Conservation (phyloP, 345 rosid genomes). For the Schrenkiella parvula region DNA sequence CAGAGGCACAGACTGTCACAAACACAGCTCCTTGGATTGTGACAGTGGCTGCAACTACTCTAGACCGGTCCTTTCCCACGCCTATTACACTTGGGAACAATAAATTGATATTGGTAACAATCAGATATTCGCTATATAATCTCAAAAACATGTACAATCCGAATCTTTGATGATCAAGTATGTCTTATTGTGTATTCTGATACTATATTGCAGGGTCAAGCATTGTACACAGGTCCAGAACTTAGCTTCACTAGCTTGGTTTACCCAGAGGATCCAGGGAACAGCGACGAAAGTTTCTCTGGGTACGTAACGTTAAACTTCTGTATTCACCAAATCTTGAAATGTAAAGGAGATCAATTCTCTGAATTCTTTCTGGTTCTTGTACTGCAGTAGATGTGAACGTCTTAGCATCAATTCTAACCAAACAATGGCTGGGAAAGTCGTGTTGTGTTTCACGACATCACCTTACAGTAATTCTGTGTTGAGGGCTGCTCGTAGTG, state of each 20-base stretch:
- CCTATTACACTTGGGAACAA: slow-evolving; percentile 37
- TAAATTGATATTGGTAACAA: slow-evolving; percentile 30
- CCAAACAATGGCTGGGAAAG: slow-evolving; percentile 23
- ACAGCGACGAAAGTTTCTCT: slow-evolving; percentile 9
- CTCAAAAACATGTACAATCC: background rate
- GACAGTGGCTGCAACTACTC: slow-evolving; percentile 46
- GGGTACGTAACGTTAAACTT: slow-evolving; percentile 8
- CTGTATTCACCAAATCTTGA: background rate
- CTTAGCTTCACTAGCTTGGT: slow-evolving; percentile 36
- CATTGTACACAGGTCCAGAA: slow-evolving; percentile 32
- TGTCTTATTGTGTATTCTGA: background rate
- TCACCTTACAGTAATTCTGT: slow-evolving; percentile 2
- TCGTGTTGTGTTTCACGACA: slow-evolving; percentile 33
- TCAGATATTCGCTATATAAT: background rate
- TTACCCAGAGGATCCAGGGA: slow-evolving; percentile 36
- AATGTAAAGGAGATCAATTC: background rate
- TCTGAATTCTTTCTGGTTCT: background rate
- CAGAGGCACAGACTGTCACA: slow-evolving; percentile 37
- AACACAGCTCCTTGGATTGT: slow-evolving; percentile 51
- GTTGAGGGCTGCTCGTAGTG: slow-evolving; percentile 22
- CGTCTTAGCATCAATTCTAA: slow-evolving; percentile 1
- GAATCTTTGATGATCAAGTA: background rate
- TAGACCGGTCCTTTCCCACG: slow-evolving; percentile 49
- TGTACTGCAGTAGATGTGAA: slow-evolving; percentile 25
- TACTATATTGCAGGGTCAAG: slow-evolving; percentile 29